These are phyloP conservation scores for Dioscorea zingiberensis DNA, from an alignment of 106 monocot species.

Conservation along the genomic window DNA sequence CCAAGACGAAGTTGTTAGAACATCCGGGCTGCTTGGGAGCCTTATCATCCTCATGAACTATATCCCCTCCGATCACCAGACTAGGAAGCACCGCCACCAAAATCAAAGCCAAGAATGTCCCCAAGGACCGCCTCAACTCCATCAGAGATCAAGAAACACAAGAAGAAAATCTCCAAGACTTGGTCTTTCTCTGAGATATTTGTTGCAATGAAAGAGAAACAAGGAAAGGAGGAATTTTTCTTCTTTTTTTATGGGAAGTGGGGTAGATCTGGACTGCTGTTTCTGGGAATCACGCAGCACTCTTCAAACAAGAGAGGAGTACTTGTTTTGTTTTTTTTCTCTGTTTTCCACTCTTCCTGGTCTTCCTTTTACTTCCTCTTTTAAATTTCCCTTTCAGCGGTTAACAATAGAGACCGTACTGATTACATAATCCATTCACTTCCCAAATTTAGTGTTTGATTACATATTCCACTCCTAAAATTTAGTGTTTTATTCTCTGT, in stretches of 20 bases:
- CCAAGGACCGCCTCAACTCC: conserved; percentile 1
- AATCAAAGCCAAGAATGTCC: background rate
- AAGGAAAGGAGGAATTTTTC: background rate
- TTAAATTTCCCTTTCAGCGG: background rate
- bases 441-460: too few relatives aligned
- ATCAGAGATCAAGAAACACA: background rate
- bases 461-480: too few relatives aligned
- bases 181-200: background rate
- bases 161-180: background rate
- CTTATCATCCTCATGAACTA: conserved; percentile 34
- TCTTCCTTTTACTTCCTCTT: background rate
- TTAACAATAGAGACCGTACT: too few relatives aligned
- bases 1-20: conserved; percentile 40
- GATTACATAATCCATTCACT: too few relatives aligned
- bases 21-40: conserved; percentile 45
- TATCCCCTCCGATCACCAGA: conserved; percentile 28
- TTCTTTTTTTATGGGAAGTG: background rate
- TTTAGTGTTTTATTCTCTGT: too few relatives aligned
- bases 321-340: background rate
- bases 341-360: background rate
- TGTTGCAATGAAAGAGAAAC: background rate
- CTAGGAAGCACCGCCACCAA: background rate
- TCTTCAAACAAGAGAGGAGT: background rate
- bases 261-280: background rate
- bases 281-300: background rate